phyloP scores from a whole-genome alignment of 768 basidiomycete species.

The Candolleomyces eurysporus region DNA sequence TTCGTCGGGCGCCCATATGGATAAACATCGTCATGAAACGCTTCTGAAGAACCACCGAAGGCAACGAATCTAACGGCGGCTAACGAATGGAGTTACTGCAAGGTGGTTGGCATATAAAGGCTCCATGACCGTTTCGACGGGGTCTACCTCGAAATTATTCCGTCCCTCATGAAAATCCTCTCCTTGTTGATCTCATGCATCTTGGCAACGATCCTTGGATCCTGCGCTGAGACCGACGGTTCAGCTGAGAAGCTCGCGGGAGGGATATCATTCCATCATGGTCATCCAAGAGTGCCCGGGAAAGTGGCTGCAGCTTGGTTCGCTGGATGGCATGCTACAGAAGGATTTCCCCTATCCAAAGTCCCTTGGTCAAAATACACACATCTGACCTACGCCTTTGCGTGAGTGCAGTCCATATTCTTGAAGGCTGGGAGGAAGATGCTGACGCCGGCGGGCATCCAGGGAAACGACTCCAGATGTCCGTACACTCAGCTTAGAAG shows the following conservation, averaged over 20 bases:
- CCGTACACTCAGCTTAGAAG: conserved; percentile 30
- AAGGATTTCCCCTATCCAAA: conserved; percentile 46
- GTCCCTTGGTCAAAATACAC: conserved; percentile 71
- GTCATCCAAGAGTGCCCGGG: background rate
- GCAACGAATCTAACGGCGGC: too few species aligned
- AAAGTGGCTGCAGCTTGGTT: conserved; percentile 59
- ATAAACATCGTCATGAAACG: too few species aligned
- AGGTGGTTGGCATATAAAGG: background rate
- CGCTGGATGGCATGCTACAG: conserved; percentile 60
- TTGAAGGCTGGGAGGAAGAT: background rate
- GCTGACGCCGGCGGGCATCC: background rate
- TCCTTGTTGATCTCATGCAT: background rate
- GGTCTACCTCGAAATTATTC: background rate
- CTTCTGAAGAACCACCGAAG: too few species aligned
- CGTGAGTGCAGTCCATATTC: conserved; percentile 40
- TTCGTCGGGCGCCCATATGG: too few species aligned
- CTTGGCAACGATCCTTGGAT: background rate
- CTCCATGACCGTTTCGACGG: background rate
- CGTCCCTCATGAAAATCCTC: background rate
- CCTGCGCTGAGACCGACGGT: background rate
- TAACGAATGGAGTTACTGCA: too few species aligned
- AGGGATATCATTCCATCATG: background rate
- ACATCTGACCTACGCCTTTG: conserved; percentile 67
- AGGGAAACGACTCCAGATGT: conserved; percentile 25
- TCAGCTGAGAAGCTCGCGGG: background rate